phyloP scores from a whole-genome alignment of 805 yeast genomes.

The Huiozyma naganishii region DNA sequence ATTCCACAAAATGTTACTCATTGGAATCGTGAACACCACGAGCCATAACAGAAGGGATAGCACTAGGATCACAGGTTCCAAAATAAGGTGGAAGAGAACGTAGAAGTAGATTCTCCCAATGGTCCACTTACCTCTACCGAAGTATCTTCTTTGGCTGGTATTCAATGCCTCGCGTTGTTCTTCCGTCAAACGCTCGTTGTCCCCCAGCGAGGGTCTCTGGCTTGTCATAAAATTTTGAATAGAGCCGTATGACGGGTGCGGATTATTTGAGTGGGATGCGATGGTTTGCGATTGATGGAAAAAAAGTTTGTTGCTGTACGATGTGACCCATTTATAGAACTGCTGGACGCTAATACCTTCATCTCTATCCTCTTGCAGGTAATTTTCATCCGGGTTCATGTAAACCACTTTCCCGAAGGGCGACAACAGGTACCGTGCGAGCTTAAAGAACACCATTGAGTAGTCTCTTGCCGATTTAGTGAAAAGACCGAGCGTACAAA shows the following conservation, averaged over 20 bases:
- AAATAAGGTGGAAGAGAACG: slow-evolving; percentile 50
- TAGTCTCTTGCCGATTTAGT: slow-evolving; percentile 47
- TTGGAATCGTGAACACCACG: slow-evolving; percentile 80
- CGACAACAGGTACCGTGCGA: slow-evolving; percentile 61
- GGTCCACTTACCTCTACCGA: slow-evolving; percentile 91
- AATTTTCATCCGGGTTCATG: slow-evolving; percentile 65
- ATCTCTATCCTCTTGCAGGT: slow-evolving; percentile 75
- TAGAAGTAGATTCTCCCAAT: slow-evolving; percentile 72
- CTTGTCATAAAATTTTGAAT: slow-evolving; percentile 21
- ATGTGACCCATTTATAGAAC: slow-evolving; percentile 77
- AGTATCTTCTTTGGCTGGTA: slow-evolving; percentile 40
- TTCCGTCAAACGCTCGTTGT: not conserved
- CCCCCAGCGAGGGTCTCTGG: slow-evolving; percentile 1
- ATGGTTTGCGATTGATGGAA: slow-evolving; percentile 34
- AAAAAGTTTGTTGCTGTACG: slow-evolving; percentile 66
- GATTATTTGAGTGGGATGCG: slow-evolving; percentile 4
- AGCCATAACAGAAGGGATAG: slow-evolving; percentile 66
- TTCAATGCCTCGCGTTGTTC: not conserved
- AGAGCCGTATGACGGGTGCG: slow-evolving; percentile 19
- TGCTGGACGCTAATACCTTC: slow-evolving; percentile 81
- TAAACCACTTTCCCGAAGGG: slow-evolving; percentile 91
- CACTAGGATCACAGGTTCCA: slow-evolving; percentile 54
- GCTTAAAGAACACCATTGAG: slow-evolving; percentile 44
- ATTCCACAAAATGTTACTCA: slow-evolving; percentile 68
- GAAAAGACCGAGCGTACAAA: slow-evolving; percentile 34